These are phyloP conservation scores for Auriscalpium microsporum DNA, from an alignment of 768 basidiomycete species.

Conservation along the genomic window DNA sequence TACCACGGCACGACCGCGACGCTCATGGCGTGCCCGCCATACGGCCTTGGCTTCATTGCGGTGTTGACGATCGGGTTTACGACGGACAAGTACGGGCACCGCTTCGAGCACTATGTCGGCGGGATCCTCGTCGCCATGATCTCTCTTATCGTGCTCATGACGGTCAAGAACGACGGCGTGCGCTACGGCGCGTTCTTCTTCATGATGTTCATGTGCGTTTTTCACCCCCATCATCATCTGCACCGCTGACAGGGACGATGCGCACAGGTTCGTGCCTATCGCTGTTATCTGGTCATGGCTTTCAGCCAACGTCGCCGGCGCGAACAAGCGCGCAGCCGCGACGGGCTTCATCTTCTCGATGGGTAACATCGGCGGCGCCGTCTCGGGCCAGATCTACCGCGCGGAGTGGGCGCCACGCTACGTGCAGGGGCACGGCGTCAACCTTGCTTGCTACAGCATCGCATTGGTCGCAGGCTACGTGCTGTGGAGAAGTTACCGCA, in stretches of 20 bases:
- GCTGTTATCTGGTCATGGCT: slow-evolving; percentile 23
- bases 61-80: slow-evolving; percentile 12
- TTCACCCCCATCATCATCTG: background rate
- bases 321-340: slow-evolving; percentile 24
- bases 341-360: slow-evolving; percentile 25
- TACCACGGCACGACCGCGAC: slow-evolving; percentile 11
- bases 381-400: slow-evolving; percentile 23
- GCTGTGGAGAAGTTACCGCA: slow-evolving; percentile 19
- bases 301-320: slow-evolving; percentile 19
- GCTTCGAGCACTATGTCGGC: slow-evolving; percentile 19
- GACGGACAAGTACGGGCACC: slow-evolving; percentile 17
- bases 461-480: slow-evolving; percentile 18
- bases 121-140: slow-evolving; percentile 16
- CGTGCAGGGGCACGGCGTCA: slow-evolving; percentile 27
- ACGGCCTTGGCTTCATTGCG: slow-evolving; percentile 5
- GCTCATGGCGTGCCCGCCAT: slow-evolving; percentile 15
- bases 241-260: background rate
- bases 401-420: slow-evolving; percentile 25
- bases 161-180: slow-evolving; percentile 19
- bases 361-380: slow-evolving; percentile 25
- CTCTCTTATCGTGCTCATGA: slow-evolving; percentile 25
- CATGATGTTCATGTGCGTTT: slow-evolving; percentile 24
- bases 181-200: slow-evolving; percentile 28
- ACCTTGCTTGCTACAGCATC: slow-evolving; percentile 19
- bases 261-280: slow-evolving; percentile 21